These are phyloP conservation scores for Yarrowia porcina DNA, from an alignment of 805 yeast species.

Conservation along the genomic window DNA sequence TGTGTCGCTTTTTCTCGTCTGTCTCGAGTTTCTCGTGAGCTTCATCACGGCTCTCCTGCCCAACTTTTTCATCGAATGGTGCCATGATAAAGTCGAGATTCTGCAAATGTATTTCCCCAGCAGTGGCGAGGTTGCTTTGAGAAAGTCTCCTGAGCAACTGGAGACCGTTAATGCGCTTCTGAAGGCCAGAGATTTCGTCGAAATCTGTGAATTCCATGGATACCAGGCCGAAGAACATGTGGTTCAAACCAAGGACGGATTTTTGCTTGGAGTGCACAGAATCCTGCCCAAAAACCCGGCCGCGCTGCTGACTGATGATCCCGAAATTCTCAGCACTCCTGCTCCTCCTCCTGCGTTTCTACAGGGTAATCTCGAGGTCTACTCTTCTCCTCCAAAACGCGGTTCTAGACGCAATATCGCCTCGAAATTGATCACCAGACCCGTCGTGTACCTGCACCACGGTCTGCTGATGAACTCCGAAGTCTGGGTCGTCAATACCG, in stretches of 20 bases:
- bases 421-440: slow-evolving; percentile 28
- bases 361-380: neutral
- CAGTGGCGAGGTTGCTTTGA: slow-evolving; percentile 7
- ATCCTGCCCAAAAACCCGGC: slow-evolving; percentile 35
- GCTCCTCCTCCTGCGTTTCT: neutral
- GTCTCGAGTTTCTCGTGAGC: slow-evolving; percentile 35
- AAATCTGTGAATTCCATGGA: slow-evolving; percentile 66
- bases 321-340: neutral
- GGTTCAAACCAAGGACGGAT: slow-evolving; percentile 73
- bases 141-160: slow-evolving; percentile 12
- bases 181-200: slow-evolving; percentile 44
- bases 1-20: slow-evolving; percentile 37
- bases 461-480: slow-evolving; percentile 90
- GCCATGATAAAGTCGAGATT: slow-evolving; percentile 29
- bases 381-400: neutral
- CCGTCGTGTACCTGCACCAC: slow-evolving; percentile 80
- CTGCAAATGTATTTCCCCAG: slow-evolving; percentile 11
- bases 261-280: slow-evolving; percentile 71
- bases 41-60: slow-evolving; percentile 37
- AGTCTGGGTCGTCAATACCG: slow-evolving; percentile 59
- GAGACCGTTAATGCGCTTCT: slow-evolving; percentile 18
- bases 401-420: slow-evolving; percentile 23
- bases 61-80: slow-evolving; percentile 32
- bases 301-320: neutral
- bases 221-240: slow-evolving; percentile 72